Base-by-base conservation (phyloP, 495 filamentous ascomycete genomes). In the Hypoxylon fuscum region DNA sequence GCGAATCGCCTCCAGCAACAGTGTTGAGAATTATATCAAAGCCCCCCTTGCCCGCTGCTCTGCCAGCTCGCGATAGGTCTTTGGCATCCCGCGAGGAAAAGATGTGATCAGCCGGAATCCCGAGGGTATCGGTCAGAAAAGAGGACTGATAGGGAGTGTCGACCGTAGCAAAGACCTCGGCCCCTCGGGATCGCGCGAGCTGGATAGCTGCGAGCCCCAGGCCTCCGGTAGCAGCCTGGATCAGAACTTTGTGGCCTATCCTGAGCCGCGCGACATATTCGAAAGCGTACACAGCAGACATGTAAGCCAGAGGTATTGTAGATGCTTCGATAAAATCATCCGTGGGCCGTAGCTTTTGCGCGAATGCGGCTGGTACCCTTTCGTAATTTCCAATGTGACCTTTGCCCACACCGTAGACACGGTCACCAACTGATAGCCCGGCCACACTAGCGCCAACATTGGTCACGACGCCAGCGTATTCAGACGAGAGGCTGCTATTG, bases 201-300 rank as follows among this genome's bases (percentile, higher is more conserved):
- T 76, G 73, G 31, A 89, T 81, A 0, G 83, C 78, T 2, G 84
- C 83, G 55, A 85, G 79, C 4, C 86, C 87, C 0, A 87, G 71
- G n/a, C 76, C 82, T 12, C 81, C 80, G 0, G 81, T 69, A 1
- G 78, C 87, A 0, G 77, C 72, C 53, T 88, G 83, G 25, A 90
- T 83, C 9, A 90, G 72, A 1, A 87, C 77, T 0, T 62, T 76
- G 48, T 88, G 86, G 58, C 38, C 86, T 18, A 67, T 55, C 11
- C 27, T 7, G 1, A 76, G 23, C 3, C 53, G 29, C 2, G 66
- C 63, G 9, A 71, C 23, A 15, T 75, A 29, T 8, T 68, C 37
- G 5, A 76, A 49, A 0, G 76, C 71, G 55, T 86, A 79, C 27
- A 80, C 74, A 0, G 82, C 81, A 0, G 82, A 81, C 40, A 66